Base-by-base conservation (phyloP, 129 eudicot genomes). In the Arctium minus region DNA sequence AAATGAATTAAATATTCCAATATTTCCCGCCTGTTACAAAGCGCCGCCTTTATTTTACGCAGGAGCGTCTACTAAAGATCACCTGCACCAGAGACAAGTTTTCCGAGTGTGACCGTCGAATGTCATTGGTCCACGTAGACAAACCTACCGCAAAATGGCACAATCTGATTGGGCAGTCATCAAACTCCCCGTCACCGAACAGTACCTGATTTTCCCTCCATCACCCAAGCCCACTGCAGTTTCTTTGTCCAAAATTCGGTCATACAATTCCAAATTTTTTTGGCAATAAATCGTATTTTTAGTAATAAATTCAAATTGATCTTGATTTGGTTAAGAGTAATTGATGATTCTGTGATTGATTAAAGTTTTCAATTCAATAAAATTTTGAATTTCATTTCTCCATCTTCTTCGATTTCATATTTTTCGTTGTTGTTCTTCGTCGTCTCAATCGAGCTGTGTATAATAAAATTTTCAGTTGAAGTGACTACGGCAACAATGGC, bases 51-150 rank as follows among this genome's bases (percentile, higher is more conserved):
- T 53, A 53, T 18, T 73, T 64, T 6, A 62, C 5, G 11, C 40
- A 27, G 80, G 85, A 82, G 85, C 85, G 80, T 42, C 30, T 74
- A n/a, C 12, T 37, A 10, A 27, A 38, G 12, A 76, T 76, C 44
- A 48, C 42, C 42, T 50, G 70, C 32, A 31, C n/a, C 40, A 5
- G 67, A 37, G 18, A 60, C 71, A 44, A 76, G 12, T 12, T 30
- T 10, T 13, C 44, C 27, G n/a, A 77, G 60, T 10, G n/a, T 77
- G 27, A 60, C 72, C 11, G 33, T 77, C 53, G 71, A 36, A 35
- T n/a, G 3, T 60, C 35, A 60, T 17, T 39, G 70, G 53, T 77
- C 72, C 72, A 22, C 72, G 39, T 29, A 15, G 44, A 50, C 50
- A 30, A 44, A 30, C 40, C 18, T 6, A 27, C 53, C 35, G 8